Evolutionary conservation across 2,329 filamentous ascomycete genomes (phyloP), one percentile per base, ranked within the genome.

Genomic region (Ophiostoma montium): DNA sequence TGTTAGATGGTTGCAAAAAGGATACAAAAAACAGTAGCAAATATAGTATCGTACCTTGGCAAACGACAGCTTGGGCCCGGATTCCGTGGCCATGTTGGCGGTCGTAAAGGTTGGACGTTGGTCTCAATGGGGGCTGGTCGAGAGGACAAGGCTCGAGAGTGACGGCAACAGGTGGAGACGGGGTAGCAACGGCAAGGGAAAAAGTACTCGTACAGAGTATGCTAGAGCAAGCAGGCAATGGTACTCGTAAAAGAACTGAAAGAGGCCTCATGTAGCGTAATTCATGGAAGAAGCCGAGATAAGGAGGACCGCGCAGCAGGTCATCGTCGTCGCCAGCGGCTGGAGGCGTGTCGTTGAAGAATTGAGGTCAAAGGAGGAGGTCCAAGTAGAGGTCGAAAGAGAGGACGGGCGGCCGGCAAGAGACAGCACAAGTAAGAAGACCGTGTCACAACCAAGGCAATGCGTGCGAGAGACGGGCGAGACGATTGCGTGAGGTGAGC

Each of bases 11-110:
- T 35, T 23, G 27, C 16, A 43, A 15, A 11, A 5, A 16, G 12
- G 5, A 18, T 15, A 13, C 9, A n/a, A 35, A 3, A 10, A 11
- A 15, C 12, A 16, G 15, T 23, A 16, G 31, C 21, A 11, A 15
- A 12, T 13, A 11, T 23, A 16, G 31, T 18, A 15, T 31, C 70
- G 51, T 68, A 86, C 84, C 75, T 85, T 87, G 65, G 84, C 84
- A 70, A 88, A 88, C 39, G 83, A 86, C 57, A 81, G 74, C 65
- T 77, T 79, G 23, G 23, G 23, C 48, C 67, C 67, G 49, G 67
- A 55, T 56, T 74, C 71, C 54, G 69, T 59, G 57, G 68, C 63
- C 57, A 70, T 63, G 58, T 61, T 60, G 27, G 39, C 23, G 23
- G 15, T 39, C n/a, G n/a, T n/a, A n/a, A n/a, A n/a, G n/a, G n/a